Conservation (phyloP, 352 stramenopile species). For the Globisporangium irregulare region DNA sequence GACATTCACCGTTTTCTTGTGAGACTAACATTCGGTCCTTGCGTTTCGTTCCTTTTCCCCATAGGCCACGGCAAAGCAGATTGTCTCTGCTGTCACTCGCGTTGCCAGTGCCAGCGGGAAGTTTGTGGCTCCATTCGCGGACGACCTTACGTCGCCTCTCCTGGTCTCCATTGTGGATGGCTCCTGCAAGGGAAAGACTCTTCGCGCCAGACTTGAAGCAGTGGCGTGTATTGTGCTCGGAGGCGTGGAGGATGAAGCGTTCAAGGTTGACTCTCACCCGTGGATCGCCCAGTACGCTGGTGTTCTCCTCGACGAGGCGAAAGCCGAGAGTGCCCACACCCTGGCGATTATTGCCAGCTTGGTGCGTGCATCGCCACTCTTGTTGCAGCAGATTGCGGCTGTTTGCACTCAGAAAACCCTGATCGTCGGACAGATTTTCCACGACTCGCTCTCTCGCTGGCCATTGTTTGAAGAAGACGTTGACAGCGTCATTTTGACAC, state of each 20-base stretch:
- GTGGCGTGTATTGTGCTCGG: conserved; percentile 47
- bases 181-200: conserved; percentile 46
- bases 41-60: background rate
- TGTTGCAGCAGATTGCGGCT: conserved; percentile 35
- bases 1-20: background rate
- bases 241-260: conserved; percentile 31
- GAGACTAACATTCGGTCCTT: background rate
- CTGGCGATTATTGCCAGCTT: conserved; percentile 44
- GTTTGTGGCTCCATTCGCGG: conserved; percentile 37
- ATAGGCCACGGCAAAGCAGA: conserved; percentile 40
- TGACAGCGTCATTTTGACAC: conserved; percentile 46
- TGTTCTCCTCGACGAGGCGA: conserved; percentile 43
- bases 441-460: conserved; percentile 47
- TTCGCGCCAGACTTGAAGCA: conserved; percentile 44
- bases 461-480: conserved; percentile 67
- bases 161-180: conserved; percentile 44
- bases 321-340: conserved; percentile 46
- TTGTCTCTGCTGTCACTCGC: conserved; percentile 52
- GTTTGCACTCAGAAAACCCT: conserved; percentile 37
- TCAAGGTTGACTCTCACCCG: conserved; percentile 34
- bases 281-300: conserved; percentile 47
- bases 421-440: conserved; percentile 37
- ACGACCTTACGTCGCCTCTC: conserved; percentile 45
- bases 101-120: conserved; percentile 37
- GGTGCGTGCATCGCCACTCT: conserved; percentile 26